Base-by-base conservation (phyloP, 768 basidiomycete species). In the Tremella fuciformis region DNA sequence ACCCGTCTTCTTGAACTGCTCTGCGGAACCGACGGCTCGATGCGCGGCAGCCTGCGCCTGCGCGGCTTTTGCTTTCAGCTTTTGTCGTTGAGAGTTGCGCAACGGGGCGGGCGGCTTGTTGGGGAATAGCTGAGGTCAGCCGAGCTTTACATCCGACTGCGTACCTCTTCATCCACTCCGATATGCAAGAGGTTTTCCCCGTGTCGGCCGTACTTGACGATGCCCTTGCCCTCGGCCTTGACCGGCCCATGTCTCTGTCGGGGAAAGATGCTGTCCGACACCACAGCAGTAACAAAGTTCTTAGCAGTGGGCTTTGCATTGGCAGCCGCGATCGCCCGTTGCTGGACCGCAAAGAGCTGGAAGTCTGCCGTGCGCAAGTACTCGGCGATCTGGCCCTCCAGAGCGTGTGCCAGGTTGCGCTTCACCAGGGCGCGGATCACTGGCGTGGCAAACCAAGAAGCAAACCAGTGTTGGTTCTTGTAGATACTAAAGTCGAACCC, bases 241-340 rank as follows among this genome's bases (percentile, higher is more conserved):
- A 67, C 62, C 4, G 58, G 59, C 15, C 66, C 71, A 37, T 37
- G 39, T 2, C 62, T 60, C 8, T 50, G 40, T 21, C 62, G 59
- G 13, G 71, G 69, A 68, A 76, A 76, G 65, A 76, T 64, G n/a
- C 70, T 67, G 57, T 71, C 69, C 40, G 61, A 64, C 65, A 76
- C 71, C 57, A 76, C 63, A 56, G 75, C 75, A 18, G 68, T 67
- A 62, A 76, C 55, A 60, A 75, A 76, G 69, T 76, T 76, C 55
- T 59, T 56, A 18, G 75, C 61, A 22, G 71, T 67, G 18, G 75
- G 75, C 49, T 60, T 59, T 25, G 75, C 87, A 49, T 87, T 91
- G 21, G 94, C 91, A 0, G 92, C 97, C 2, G 94, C 91, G 56
- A 92, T 88, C 2, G 89, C 90, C 42, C 92, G 84, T 76, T 98